Percentiles rank a stretch among this genome's conserved stretches.
Conservation (phyloP, 257 asterid species). For the Lycium ferocissimum region DNA sequence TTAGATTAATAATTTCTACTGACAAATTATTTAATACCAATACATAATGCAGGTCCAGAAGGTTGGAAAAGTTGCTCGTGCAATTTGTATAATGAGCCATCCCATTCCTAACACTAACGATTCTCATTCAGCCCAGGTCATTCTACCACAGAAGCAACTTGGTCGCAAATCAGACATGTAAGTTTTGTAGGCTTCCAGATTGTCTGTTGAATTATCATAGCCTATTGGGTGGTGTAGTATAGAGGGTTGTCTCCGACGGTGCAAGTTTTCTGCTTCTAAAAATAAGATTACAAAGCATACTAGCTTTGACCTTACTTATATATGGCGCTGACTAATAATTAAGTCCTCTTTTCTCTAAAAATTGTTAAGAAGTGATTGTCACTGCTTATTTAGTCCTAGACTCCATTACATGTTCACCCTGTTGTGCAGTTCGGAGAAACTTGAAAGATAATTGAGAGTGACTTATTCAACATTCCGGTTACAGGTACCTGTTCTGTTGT, state of each 20-base stretch:
- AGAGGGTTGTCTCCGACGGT: neutral
- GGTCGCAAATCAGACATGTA: conserved; percentile 98
- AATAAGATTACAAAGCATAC: neutral
- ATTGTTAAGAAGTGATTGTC: conserved; percentile 18
- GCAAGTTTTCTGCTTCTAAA: neutral
- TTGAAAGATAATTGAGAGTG: neutral
- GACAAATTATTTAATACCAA: conserved; percentile 28
- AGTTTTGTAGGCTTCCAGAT: conserved; percentile 36
- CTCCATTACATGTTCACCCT: neutral
- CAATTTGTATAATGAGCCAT: conserved; percentile 96
- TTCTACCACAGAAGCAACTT: conserved; percentile 97
- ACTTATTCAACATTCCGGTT: neutral
- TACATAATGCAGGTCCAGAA: conserved; percentile 65
- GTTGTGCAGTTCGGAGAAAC: conserved; percentile 2
- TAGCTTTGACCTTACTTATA: neutral
- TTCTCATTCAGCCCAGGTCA: conserved; percentile 96
- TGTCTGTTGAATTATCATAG: conserved; percentile 13
- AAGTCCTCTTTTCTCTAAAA: conserved; percentile 11
- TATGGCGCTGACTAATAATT: neutral
- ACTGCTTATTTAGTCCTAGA: neutral
- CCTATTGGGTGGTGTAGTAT: neutral
- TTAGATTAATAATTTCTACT: conserved; percentile 32
- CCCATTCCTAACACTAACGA: conserved; percentile 92
- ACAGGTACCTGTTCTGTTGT: conserved; percentile 96
- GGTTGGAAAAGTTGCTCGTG: conserved; percentile 94